These are phyloP conservation scores for Mucor velutinosus DNA, from an alignment of 371 early-diverging fungal species.

Conservation along the genomic window DNA sequence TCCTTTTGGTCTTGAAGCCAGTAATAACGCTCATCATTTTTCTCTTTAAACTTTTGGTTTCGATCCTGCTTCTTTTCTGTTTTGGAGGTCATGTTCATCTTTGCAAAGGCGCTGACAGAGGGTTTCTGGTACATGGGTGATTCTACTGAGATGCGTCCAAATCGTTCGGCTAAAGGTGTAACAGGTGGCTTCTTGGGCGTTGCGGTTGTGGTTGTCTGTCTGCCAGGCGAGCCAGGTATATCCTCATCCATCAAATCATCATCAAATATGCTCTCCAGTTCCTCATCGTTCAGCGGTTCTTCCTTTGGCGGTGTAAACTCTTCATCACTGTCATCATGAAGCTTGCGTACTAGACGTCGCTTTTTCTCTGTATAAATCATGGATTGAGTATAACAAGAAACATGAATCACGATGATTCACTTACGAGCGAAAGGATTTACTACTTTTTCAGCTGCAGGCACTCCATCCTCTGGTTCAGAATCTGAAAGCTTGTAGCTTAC, in stretches of 20 bases:
- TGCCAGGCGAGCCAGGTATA: background rate
- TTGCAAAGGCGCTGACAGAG: background rate
- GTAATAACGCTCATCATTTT: slow-evolving; percentile 83
- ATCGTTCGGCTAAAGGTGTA: slow-evolving; percentile 18
- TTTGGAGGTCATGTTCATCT: slow-evolving; percentile 6
- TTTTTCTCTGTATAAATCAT: background rate
- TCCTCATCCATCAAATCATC: slow-evolving; percentile 15
- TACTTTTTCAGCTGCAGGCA: background rate
- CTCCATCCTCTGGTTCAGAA: background rate
- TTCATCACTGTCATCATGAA: slow-evolving; percentile 18
- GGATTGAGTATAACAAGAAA: background rate
- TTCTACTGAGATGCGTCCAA: background rate
- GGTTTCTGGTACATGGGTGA: background rate
- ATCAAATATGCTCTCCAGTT: slow-evolving; percentile 10
- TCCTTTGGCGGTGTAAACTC: slow-evolving; percentile 8
- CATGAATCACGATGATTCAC: background rate
- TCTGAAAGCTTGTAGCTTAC: slow-evolving; percentile 7
- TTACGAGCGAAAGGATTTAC: background rate
- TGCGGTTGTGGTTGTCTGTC: background rate
- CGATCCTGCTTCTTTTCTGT: slow-evolving; percentile 8
- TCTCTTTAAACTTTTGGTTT: slow-evolving; percentile 71
- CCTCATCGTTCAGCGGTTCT: background rate
- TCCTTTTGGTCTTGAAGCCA: slow-evolving; percentile 90
- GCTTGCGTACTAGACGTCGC: slow-evolving; percentile 9
- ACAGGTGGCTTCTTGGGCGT: background rate